Evolutionary conservation across 345 rosid genomes (phyloP).

Genomic region (Gossypium australe): DNA sequence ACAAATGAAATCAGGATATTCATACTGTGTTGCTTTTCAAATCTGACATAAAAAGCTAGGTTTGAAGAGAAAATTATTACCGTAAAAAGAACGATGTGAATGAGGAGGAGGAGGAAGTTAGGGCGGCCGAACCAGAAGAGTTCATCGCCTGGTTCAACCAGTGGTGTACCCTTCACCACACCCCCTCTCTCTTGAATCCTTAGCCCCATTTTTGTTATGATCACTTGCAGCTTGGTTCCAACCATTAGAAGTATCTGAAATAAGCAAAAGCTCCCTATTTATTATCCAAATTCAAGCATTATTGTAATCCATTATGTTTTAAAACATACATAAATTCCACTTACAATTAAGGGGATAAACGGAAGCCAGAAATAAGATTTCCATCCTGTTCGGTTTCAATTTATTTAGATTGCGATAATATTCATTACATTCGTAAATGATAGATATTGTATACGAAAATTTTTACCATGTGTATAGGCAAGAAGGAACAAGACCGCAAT

Average conservation of each 20-base stretch:
- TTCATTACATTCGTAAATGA: no score
- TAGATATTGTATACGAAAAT: no score
- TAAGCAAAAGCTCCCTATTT: no score
- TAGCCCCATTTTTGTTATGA: slow-evolving; percentile 78
- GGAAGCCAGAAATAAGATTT: slow-evolving; percentile 72
- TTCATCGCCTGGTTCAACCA: slow-evolving; percentile 82
- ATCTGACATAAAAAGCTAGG: background rate
- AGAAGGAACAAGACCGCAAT: slow-evolving; percentile 63
- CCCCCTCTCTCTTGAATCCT: slow-evolving; percentile 75
- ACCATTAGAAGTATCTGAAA: slow-evolving; percentile 51
- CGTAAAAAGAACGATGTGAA: slow-evolving; percentile 89
- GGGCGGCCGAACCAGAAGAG: slow-evolving; percentile 98
- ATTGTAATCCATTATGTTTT: no score
- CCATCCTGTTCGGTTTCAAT: slow-evolving; percentile 42
- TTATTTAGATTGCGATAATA: no score
- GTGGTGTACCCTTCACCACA: slow-evolving; percentile 86
- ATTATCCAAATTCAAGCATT: no score
- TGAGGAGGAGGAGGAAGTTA: slow-evolving; percentile 70
- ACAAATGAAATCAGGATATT: background rate
- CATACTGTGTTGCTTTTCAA: no score
- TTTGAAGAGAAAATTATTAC: slow-evolving; percentile 22
- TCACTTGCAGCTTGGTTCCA: slow-evolving; percentile 79
- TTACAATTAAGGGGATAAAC: slow-evolving; percentile 75
- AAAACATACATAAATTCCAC: slow-evolving; percentile 11
- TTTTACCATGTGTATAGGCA: slow-evolving; percentile 71